Base-by-base conservation (phyloP, 139 green algal genomes). In the Haematococcus sp. region DNA sequence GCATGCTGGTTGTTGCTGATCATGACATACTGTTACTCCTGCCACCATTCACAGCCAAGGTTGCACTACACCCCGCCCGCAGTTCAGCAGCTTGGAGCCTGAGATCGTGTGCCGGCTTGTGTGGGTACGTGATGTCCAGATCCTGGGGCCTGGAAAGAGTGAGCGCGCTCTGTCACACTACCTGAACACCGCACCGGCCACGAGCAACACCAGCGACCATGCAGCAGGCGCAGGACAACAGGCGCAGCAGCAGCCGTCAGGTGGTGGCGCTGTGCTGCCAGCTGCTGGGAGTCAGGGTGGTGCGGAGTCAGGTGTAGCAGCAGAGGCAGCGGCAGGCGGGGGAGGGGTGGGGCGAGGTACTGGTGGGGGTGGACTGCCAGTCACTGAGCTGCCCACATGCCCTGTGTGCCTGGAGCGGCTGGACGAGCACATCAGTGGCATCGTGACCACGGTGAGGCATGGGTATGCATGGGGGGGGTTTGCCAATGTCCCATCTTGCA, bases 391-490 rank as follows among this genome's bases (percentile, higher is more conserved):
- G 51, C 95, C 95, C 20, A 94, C 87, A 9, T 98, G 95, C 82
- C 93, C 95, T 0, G 95, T 99, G 13, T 99, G 95, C 79, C 67
- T 99, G 61, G 96, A 99, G 82, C 82, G 96, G 13, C 84, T 99
- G 61, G 96, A 99, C 70, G 81, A 92, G 63, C 86, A 98, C 80
- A 92, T 98, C 76, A 95, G 84, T 69, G 95, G 95, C 49, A 84
- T 98, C 13, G 85, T 97, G 16, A 97, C 91, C 13, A 98, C 95
- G 55, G 94, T 96, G 11, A 20, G 79, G 31, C 13, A 20, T 4
- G 7, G 40, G 7, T 7, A 11, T 7, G 40, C 40, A 19, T 7
- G 40, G 40, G 40, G 7, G 7, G 40, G 40, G 40, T 7, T 11
- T 49, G 40, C n/a, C n/a, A n/a, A n/a, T n/a, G n/a, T n/a, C n/a